Evolutionary conservation across 306 rosid species (phyloP), one percentile per base, ranked within the genome.

Genomic region (Argentina anserina): DNA sequence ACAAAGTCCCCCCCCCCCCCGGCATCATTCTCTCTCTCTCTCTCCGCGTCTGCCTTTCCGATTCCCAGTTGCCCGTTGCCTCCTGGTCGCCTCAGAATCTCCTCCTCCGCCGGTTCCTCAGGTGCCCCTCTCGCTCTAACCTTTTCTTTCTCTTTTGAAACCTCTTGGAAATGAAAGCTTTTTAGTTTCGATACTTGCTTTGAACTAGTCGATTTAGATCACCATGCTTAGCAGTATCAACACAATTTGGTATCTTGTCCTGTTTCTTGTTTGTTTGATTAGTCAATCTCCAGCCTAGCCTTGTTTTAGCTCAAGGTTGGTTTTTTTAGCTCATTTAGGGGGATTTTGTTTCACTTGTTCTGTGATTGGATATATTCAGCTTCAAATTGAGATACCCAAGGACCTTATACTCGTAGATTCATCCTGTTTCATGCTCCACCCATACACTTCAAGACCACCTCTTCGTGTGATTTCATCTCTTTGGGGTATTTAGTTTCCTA

Each of bases 71-170:
- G 36, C 1, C 36, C 36, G 36, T 33, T 33, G 36, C 4, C 3
- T 33, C 34, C 34, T 33, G 34, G 3, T 33, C 34, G 34, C 34
- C 34, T 33, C 34, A 33, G 4, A n/a, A n/a, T n/a, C n/a, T n/a
- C 5, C 36, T 33, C 36, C 36, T 33, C 36, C 5, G 36, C 36
- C 36, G 36, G 5, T 33, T 33, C 36, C 36, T 33, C 5, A 3
- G 36, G 36, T 33, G 36, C 3, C 2, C 5, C 36, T 33, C 36
- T 2, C 36, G 3, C 36, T 33, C 66, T 77, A n/a, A n/a, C 66
- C 70, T 76, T 46, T 25, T 39, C 70, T 41, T 31, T 47, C 33
- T 66, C 17, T 64, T 5, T 45, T 31, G 31, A 70, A 74, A 68
- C 61, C 23, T 12, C 2, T 50, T 33, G 46, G 50, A 72, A 72